A percentile compares a stretch with the other conserved stretches of the same genome.
phyloP scores from a whole-genome alignment of 768 basidiomycete species.

The Rubroboletus satanas region DNA sequence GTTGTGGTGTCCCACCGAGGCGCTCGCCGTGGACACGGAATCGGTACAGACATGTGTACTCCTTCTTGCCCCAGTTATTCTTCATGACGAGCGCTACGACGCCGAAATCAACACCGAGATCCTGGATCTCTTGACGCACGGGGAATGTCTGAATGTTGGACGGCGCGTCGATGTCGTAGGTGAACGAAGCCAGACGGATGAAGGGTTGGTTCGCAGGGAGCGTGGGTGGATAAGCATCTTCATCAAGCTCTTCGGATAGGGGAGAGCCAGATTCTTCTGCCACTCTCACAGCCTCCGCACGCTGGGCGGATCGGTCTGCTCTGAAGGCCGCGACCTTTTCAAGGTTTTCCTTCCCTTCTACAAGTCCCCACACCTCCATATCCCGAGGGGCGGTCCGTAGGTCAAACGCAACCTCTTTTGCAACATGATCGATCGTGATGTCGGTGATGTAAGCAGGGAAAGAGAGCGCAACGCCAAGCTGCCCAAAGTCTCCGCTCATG shows the following conservation, averaged over 20 bases:
- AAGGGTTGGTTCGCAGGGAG: constrained; percentile 46
- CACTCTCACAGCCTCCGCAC: constrained; percentile 31
- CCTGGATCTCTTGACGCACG: constrained; percentile 61
- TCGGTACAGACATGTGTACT: constrained; percentile 87
- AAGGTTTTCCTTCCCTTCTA: constrained; percentile 74
- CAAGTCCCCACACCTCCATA: constrained; percentile 89
- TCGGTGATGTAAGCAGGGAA: constrained; percentile 53
- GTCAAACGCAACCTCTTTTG: constrained; percentile 78
- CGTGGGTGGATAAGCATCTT: constrained; percentile 44
- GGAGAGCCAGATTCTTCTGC: constrained; percentile 30
- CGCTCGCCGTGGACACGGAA: constrained; percentile 73
- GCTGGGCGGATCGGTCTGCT: constrained; percentile 38
- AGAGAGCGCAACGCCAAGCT: constrained; percentile 77
- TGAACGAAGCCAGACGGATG: constrained; percentile 65
- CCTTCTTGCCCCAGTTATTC: constrained; percentile 82
- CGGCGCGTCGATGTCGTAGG: constrained; percentile 52
- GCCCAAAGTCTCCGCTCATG: constrained; percentile 72
- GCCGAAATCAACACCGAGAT: constrained; percentile 77
- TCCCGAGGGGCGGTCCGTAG: constrained; percentile 75
- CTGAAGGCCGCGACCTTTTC: constrained; percentile 57
- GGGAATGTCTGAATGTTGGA: constrained; percentile 77
- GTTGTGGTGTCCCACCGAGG: constrained; percentile 40
- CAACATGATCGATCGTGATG: constrained; percentile 85
- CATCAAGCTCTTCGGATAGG: constrained; percentile 23
- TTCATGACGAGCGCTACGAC: constrained; percentile 75